Conservation (phyloP, 2,329 filamentous ascomycete genomes). For the Acrocalymma vagum region DNA sequence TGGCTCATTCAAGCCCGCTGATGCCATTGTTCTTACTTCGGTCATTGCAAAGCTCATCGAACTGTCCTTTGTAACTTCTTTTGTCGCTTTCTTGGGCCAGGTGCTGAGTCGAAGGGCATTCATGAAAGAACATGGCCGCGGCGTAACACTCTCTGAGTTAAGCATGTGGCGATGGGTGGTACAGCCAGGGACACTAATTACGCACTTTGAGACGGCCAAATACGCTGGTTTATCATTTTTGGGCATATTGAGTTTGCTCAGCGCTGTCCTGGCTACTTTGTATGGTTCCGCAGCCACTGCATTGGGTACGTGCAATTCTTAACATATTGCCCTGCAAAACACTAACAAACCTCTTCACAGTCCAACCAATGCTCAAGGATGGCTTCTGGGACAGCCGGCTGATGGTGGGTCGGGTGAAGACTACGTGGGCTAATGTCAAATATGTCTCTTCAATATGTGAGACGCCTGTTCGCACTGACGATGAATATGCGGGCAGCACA, state of each 20-base stretch:
- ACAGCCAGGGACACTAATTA: constrained; percentile 74
- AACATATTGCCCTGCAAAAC: not conserved
- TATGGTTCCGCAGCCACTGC: constrained; percentile 82
- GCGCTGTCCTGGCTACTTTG: constrained; percentile 72
- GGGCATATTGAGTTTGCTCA: constrained; percentile 70
- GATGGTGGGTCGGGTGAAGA: constrained; percentile 65
- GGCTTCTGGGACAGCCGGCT: constrained; percentile 59
- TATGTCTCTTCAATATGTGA: constrained; percentile 67
- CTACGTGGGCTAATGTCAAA: constrained; percentile 69
- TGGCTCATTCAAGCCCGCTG: constrained; percentile 65
- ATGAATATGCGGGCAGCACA: constrained; percentile 55
- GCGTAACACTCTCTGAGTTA: constrained; percentile 79
- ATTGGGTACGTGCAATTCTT: constrained; percentile 53
- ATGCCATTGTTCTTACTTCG: constrained; percentile 73
- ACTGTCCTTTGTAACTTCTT: constrained; percentile 78
- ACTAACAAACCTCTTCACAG: constrained; percentile 36
- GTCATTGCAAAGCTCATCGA: constrained; percentile 80
- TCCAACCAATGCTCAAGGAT: constrained; percentile 74
- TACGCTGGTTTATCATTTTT: constrained; percentile 71
- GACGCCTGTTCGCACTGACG: constrained; percentile 65
- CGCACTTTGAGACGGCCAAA: constrained; percentile 70
- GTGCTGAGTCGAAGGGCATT: constrained; percentile 75
- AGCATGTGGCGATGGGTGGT: constrained; percentile 76
- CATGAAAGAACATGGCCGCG: constrained; percentile 62
- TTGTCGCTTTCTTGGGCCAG: constrained; percentile 78